These are phyloP conservation scores for Saccharomycopsis oosterbeekiorum DNA, from an alignment of 805 yeast genomes.

Conservation along the genomic window DNA sequence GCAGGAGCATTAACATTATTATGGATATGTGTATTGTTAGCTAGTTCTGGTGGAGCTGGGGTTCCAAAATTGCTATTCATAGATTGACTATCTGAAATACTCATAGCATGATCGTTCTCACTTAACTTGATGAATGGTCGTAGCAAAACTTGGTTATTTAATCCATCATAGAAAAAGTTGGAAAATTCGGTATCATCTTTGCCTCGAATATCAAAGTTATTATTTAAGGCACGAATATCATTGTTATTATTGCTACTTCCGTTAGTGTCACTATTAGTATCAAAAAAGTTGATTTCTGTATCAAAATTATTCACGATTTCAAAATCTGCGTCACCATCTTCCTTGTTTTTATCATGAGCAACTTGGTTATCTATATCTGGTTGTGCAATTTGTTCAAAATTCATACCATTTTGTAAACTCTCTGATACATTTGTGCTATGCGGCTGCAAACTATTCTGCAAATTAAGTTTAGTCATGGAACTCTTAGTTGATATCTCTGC, in stretches of 20 bases:
- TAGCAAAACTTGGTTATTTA: slow-evolving; percentile 15
- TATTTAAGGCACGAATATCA: background rate
- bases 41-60: background rate
- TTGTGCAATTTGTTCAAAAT: background rate
- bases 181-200: slow-evolving; percentile 5
- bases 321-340: slow-evolving; percentile 1
- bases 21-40: background rate
- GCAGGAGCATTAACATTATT: background rate
- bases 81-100: background rate
- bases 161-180: slow-evolving; percentile 18
- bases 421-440: background rate
- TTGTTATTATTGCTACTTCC: background rate
- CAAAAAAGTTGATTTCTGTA: slow-evolving; percentile 10
- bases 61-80: background rate
- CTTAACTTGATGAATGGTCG: slow-evolving; percentile 18
- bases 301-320: slow-evolving; percentile 12
- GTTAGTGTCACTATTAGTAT: slow-evolving; percentile 1
- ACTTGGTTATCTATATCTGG: background rate
- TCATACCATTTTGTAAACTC: background rate
- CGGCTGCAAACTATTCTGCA: background rate
- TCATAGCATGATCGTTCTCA: background rate
- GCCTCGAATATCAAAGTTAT: background rate
- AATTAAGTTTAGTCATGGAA: background rate
- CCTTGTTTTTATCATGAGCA: background rate
- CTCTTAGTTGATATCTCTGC: background rate